Percentiles rank a stretch among this genome's conserved stretches.
phyloP scores from a whole-genome alignment of 441 rosid species.

The Populus hybrid region DNA sequence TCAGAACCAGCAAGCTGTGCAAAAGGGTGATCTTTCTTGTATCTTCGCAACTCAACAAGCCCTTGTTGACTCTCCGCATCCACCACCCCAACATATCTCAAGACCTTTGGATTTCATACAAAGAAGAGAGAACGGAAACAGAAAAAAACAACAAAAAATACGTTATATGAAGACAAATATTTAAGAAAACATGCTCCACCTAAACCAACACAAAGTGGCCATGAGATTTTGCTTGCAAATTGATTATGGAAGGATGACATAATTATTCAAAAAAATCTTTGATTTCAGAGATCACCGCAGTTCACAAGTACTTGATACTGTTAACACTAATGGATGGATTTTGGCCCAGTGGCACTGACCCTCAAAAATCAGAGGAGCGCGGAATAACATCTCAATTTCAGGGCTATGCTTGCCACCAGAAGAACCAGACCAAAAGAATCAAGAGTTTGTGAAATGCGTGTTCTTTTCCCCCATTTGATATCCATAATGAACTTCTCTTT shows the following conservation, averaged over 20 bases:
- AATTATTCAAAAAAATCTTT: neutral
- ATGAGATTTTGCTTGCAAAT: neutral
- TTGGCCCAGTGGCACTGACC: neutral
- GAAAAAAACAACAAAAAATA: neutral
- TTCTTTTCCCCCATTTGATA: neutral
- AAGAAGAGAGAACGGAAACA: neutral
- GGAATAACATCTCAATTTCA: neutral
- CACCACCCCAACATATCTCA: conserved; percentile 92
- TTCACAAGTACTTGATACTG: neutral
- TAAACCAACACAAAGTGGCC: neutral
- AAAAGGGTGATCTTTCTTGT: conserved; percentile 83
- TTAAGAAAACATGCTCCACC: neutral
- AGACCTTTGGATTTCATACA: conserved; percentile 42
- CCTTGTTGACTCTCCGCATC: conserved; percentile 64
- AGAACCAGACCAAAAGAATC: neutral
- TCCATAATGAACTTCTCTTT: neutral
- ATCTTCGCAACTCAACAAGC: conserved; percentile 71
- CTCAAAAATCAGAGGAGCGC: neutral
- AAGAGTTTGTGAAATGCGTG: neutral
- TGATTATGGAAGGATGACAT: neutral
- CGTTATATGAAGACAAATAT: neutral
- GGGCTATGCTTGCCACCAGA: neutral
- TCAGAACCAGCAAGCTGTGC: conserved; percentile 95
- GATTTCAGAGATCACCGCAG: neutral
- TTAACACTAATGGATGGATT: neutral